Percentiles rank a stretch among this genome's conserved stretches.
phyloP scores from a whole-genome alignment of 208 protist genomes.

The Leishmania major region DNA sequence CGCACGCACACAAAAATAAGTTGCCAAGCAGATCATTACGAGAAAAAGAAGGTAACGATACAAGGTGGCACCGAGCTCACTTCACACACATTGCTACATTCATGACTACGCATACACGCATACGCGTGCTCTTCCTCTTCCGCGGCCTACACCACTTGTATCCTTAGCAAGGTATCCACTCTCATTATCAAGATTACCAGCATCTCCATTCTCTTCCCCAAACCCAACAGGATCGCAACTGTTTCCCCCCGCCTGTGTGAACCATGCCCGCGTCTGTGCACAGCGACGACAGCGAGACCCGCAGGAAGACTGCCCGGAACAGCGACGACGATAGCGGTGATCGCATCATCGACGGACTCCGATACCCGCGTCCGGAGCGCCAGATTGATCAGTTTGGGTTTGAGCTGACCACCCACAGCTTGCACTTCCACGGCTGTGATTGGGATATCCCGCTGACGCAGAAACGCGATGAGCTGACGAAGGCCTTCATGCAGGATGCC shows the following conservation, averaged over 20 bases:
- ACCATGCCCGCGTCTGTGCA: slow-evolving; percentile 15
- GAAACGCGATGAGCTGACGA: slow-evolving; percentile 58
- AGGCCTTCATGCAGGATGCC: slow-evolving; percentile 53
- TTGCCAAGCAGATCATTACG: neutral
- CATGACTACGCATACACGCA: neutral
- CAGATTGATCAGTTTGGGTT: slow-evolving; percentile 72
- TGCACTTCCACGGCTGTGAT: slow-evolving; percentile 69
- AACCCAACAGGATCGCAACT: neutral
- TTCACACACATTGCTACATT: neutral
- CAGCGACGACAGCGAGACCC: slow-evolving; percentile 16
- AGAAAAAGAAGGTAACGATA: neutral
- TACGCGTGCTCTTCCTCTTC: slow-evolving; percentile 10
- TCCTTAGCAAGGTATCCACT: neutral
- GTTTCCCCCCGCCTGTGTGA: neutral
- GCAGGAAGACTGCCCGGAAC: slow-evolving; percentile 16
- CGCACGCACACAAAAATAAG: neutral
- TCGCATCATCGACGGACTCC: slow-evolving; percentile 69
- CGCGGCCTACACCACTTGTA: neutral
- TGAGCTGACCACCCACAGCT: slow-evolving; percentile 62
- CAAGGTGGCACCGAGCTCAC: neutral
- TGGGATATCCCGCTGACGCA: slow-evolving; percentile 72
- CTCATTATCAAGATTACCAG: neutral
- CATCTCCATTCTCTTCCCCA: neutral
- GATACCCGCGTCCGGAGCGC: slow-evolving; percentile 52
- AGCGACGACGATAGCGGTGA: slow-evolving; percentile 42